Conservation (phyloP, 1,284 basidiomycete species). For the Agroathelia rolfsii region DNA sequence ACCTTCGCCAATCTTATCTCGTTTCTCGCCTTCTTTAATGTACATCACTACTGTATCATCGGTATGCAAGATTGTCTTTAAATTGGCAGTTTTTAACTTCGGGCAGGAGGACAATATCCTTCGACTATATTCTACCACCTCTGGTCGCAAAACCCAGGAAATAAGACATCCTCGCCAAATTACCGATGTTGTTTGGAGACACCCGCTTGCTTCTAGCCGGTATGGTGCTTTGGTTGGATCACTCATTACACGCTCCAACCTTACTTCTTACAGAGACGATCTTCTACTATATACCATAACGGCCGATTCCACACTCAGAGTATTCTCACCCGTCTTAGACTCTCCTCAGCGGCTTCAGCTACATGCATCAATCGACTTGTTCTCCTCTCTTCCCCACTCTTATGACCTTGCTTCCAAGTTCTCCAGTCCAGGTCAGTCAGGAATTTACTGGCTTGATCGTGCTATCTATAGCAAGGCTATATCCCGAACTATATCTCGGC, state of each 20-base stretch:
- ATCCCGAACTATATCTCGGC: too few relatives aligned
- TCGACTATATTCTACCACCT: conserved; percentile 61
- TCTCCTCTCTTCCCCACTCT: conserved; percentile 40
- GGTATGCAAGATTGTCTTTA: conserved; percentile 26
- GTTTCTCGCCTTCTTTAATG: conserved; percentile 66
- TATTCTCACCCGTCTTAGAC: conserved; percentile 84
- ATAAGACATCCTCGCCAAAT: conserved; percentile 62
- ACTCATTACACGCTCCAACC: conserved; percentile 11
- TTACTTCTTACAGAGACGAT: conserved; percentile 44
- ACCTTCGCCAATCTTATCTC: conserved; percentile 37
- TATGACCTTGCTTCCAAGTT: conserved; percentile 23
- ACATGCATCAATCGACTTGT: conserved; percentile 64
- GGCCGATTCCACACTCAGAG: conserved; percentile 63
- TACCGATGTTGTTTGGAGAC: conserved; percentile 57
- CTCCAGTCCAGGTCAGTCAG: conserved; percentile 29
- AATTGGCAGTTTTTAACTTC: conserved; percentile 1
- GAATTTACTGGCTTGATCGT: conserved; percentile 55
- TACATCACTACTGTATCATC: conserved; percentile 57
- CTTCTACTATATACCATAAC: conserved; percentile 72
- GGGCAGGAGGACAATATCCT: conserved; percentile 50
- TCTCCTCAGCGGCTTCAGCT: conserved; percentile 78
- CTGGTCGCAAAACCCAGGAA: conserved; percentile 53
- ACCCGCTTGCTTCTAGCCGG: conserved; percentile 56
- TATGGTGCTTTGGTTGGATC: too few relatives aligned
- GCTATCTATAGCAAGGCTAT: conserved; percentile 44